These are phyloP conservation scores for Chytriomyces sp. DNA, from an alignment of 192 early-diverging fungal genomes.

Conservation along the genomic window DNA sequence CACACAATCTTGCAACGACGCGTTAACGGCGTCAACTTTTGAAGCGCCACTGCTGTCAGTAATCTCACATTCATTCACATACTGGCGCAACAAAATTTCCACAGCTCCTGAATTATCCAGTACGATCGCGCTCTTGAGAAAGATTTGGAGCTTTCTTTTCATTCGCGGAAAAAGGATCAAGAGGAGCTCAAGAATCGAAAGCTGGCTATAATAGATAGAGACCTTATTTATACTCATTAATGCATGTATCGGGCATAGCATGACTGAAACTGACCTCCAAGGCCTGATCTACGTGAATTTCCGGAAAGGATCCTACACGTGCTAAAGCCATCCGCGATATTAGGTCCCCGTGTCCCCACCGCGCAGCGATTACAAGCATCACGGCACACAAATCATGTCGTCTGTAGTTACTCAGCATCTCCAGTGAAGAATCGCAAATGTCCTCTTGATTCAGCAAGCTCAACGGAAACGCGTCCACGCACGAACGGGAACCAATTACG, in stretches of 20 bases:
- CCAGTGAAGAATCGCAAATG: neutral
- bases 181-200: neutral
- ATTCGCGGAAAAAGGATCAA: neutral
- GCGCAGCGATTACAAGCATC: conserved; percentile 3
- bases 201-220: neutral
- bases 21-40: neutral
- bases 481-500: neutral
- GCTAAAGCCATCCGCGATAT: neutral
- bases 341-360: neutral
- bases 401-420: neutral
- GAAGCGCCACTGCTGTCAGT: neutral
- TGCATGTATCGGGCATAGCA: neutral
- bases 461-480: conserved; percentile 8
- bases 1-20: neutral
- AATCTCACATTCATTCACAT: neutral
- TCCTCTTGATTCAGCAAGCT: neutral
- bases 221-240: neutral
- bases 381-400: conserved; percentile 5
- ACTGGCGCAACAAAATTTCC: neutral
- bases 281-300: neutral
- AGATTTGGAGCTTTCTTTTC: neutral
- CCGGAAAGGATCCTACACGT: neutral
- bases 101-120: neutral
- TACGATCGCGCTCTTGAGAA: neutral
- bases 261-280: neutral